Conservation (phyloP, 2,329 filamentous ascomycete species). For the Ceratocystis colombiana region DNA sequence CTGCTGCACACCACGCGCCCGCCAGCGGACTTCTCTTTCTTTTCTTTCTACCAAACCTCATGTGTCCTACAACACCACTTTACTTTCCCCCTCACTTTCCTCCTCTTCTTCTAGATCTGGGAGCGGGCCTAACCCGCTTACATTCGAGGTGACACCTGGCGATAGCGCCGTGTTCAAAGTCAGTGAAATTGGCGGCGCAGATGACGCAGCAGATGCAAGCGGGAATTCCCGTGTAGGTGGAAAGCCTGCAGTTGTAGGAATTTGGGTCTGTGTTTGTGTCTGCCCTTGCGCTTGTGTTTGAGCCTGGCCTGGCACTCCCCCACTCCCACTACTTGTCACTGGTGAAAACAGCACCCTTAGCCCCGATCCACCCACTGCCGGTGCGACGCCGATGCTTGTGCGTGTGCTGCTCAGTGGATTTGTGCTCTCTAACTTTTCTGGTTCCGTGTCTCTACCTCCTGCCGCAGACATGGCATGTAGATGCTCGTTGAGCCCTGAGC, state of each 20-base stretch:
- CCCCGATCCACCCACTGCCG: background rate
- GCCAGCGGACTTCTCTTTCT: background rate
- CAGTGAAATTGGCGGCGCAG: background rate
- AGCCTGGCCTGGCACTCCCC: background rate
- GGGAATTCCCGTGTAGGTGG: slow-evolving; percentile 17
- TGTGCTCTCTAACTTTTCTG: background rate
- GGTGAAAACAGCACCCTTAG: background rate
- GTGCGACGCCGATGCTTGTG: background rate
- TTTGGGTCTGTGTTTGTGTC: background rate
- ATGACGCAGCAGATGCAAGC: background rate
- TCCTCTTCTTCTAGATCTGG: slow-evolving; percentile 15
- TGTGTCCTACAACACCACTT: background rate
- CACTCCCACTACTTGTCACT: background rate
- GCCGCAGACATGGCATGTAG: background rate
- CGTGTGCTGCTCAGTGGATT: background rate
- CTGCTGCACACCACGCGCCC: background rate
- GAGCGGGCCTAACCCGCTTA: slow-evolving; percentile 26
- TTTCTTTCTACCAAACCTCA: background rate
- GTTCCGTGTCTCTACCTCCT: background rate
- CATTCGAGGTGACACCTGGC: slow-evolving; percentile 30
- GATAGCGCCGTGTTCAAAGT: slow-evolving; percentile 29
- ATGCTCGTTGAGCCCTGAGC: slow-evolving; percentile 20
- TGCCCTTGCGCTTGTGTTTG: background rate
- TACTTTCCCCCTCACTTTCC: background rate
- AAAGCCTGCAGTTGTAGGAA: background rate